Percentiles rank a stretch among this genome's conserved stretches.
phyloP scores from a whole-genome alignment of 2,329 filamentous ascomycete species.

The Scedosporium minutisporum region DNA sequence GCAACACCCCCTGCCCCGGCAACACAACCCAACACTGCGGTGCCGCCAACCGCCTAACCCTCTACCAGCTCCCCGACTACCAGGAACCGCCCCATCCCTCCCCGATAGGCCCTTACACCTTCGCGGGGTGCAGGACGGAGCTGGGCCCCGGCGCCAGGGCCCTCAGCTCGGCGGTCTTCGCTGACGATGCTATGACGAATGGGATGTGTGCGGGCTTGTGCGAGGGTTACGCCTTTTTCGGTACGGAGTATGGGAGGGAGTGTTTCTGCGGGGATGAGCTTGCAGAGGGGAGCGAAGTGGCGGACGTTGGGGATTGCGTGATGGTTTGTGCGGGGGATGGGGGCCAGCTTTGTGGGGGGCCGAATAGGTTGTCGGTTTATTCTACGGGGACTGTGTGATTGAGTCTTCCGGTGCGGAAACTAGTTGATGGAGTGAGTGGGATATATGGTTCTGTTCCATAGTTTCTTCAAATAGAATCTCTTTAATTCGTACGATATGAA shows the following conservation, averaged over 20 bases:
- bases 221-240: slow-evolving; percentile 21
- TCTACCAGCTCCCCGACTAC: slow-evolving; percentile 19
- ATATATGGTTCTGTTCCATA: too few relatives aligned
- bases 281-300: slow-evolving; percentile 17
- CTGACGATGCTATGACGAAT: slow-evolving; percentile 23
- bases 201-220: slow-evolving; percentile 23
- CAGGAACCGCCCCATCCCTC: slow-evolving; percentile 3
- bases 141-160: slow-evolving; percentile 18
- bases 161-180: slow-evolving; percentile 19
- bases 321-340: slow-evolving; percentile 30
- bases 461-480: too few relatives aligned
- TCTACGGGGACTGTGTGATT: not conserved
- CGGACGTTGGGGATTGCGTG: slow-evolving; percentile 23
- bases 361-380: slow-evolving; percentile 26
- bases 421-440: too few relatives aligned
- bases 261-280: slow-evolving; percentile 26
- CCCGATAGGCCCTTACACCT: not conserved
- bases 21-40: slow-evolving; percentile 24
- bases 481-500: too few relatives aligned
- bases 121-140: slow-evolving; percentile 23
- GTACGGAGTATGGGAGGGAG: slow-evolving; percentile 27
- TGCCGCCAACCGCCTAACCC: slow-evolving; percentile 21
- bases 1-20: slow-evolving; percentile 24
- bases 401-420: not conserved
- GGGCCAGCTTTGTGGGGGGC: slow-evolving; percentile 28